Evolutionary conservation across 805 yeast genomes (phyloP).

Genomic region (Teunomyces tritomae): DNA sequence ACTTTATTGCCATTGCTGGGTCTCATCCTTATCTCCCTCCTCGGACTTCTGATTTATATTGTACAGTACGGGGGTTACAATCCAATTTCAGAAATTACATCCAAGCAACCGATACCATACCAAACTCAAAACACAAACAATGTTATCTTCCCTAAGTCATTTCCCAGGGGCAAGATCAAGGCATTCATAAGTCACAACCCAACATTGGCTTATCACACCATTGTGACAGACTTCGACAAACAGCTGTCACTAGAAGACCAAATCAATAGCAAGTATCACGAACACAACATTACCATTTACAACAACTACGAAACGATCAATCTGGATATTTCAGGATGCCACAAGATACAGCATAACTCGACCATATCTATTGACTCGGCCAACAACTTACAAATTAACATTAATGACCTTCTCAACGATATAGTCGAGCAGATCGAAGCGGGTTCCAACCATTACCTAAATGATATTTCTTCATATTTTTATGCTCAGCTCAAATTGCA

Average conservation of each 20-base stretch:
- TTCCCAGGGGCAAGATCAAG: background rate
- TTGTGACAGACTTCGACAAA: background rate
- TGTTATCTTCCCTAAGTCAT: conserved; percentile 3
- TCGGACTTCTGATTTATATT: background rate
- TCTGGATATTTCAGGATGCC: background rate
- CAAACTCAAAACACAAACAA: background rate
- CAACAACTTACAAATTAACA: background rate
- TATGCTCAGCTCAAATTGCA: conserved; percentile 16
- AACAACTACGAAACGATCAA: background rate
- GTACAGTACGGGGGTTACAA: background rate
- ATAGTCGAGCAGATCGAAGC: conserved; percentile 5
- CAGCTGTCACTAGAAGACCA: background rate
- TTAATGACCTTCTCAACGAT: background rate
- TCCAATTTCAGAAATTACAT: background rate
- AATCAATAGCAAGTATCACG: background rate
- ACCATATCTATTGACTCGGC: background rate
- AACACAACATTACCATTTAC: background rate
- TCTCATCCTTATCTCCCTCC: background rate
- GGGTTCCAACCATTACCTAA: conserved; percentile 17
- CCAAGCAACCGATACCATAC: background rate
- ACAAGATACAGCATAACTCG: background rate
- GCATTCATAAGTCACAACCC: background rate
- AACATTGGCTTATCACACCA: background rate
- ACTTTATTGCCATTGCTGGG: background rate
- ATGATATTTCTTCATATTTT: conserved; percentile 25